Evolutionary conservation across 163 green algal genomes (phyloP), one percentile per base, ranked within the genome.

Genomic region (Prototheca wickerhamii): DNA sequence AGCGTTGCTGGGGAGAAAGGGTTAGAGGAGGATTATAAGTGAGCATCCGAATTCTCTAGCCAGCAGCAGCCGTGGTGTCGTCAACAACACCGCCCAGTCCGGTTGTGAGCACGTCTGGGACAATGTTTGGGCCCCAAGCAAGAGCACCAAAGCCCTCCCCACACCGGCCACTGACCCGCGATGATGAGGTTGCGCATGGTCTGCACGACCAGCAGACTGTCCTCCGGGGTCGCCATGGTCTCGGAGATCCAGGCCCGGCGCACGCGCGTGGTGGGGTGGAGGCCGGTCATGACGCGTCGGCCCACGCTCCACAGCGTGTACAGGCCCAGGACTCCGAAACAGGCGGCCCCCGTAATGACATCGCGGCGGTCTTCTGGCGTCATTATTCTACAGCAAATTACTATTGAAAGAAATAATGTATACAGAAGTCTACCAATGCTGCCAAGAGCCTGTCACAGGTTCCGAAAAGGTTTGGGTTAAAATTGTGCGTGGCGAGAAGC

Each of bases 121-220:
- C n/a, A n/a, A n/a, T n/a, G n/a, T n/a, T n/a, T n/a, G n/a, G n/a
- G n/a, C n/a, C n/a, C n/a, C n/a, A n/a, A n/a, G n/a, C n/a, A n/a
- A n/a, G n/a, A n/a, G n/a, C n/a, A n/a, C n/a, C n/a, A n/a, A 49
- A 15, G 40, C 46, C 46, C 46, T 28, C 18, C 12, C 46, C 46
- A 29, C 58, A 64, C 21, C 26, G 54, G 58, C 55, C n/a, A 67
- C 37, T 30, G 15, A 54, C 46, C 61, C 17, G 51, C 42, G 8
- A 67, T 67, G 28, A 67, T 67, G 20, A 67, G 30, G 30, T 67
- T 67, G 7, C 61, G 37, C 29, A 67, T 18, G 15, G 61, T 67
- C 43, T 67, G 61, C 21, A 67, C 61, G 37, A 42, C 46, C 18
- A 54, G 18, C 23, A 54, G 18, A 18, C 23, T 54, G 46, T 54